Evolutionary conservation across 768 basidiomycete genomes (phyloP).

Genomic region (Pleurotus ostreatus): DNA sequence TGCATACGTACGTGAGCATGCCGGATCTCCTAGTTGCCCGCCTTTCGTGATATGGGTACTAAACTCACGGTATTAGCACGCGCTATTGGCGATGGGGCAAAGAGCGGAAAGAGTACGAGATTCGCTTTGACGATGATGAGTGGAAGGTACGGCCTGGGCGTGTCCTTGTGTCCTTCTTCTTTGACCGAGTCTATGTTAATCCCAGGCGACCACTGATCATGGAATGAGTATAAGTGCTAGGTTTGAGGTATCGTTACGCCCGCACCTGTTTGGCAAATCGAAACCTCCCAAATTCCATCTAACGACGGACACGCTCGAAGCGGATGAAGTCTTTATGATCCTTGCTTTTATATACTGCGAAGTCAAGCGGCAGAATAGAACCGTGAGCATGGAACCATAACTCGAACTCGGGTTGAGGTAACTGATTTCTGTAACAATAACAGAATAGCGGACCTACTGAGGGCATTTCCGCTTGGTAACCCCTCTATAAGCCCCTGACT

Average conservation of each 20-base stretch:
- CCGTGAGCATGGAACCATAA: conserved; percentile 16
- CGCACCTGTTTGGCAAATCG: conserved; percentile 42
- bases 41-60: background rate
- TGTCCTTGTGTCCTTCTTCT: background rate
- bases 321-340: conserved; percentile 36
- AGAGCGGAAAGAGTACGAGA: conserved; percentile 40
- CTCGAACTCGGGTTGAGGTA: no score
- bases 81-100: conserved; percentile 42
- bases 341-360: conserved; percentile 32
- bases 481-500: no score
- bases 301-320: conserved; percentile 33
- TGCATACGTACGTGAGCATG: background rate
- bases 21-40: background rate
- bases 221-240: conserved; percentile 30
- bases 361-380: conserved; percentile 29
- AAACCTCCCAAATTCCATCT: conserved; percentile 36
- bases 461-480: no score
- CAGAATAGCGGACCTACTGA: no score
- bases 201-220: conserved; percentile 13
- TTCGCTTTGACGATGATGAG: conserved; percentile 37
- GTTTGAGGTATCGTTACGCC: conserved; percentile 43
- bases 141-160: conserved; percentile 34
- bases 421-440: no score
- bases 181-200: background rate
- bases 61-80: conserved; percentile 20